phyloP scores from a whole-genome alignment of 139 green algal genomes.

The Bryopsis sp. region DNA sequence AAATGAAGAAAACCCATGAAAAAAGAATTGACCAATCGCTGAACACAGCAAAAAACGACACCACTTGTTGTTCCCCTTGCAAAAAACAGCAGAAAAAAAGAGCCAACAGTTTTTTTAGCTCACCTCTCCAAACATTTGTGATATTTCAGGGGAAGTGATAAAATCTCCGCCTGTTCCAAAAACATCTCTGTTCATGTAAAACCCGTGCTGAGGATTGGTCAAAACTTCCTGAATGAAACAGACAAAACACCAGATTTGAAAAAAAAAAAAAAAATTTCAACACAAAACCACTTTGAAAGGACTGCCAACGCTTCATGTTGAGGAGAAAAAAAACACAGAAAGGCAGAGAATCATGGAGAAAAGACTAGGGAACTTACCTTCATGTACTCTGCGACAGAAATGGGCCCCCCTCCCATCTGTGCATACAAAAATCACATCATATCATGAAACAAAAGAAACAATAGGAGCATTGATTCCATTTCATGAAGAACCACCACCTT shows the following conservation, averaged over 20 bases:
- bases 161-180: conserved; percentile 91
- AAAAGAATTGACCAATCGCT: no score
- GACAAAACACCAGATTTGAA: not conserved
- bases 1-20: not conserved
- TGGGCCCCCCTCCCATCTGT: conserved; percentile 85
- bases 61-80: not conserved
- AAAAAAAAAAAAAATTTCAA: not conserved
- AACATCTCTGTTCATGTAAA: conserved; percentile 76
- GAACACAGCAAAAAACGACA: not conserved
- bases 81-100: not conserved
- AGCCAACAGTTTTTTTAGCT: not conserved
- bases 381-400: conserved; percentile 90
- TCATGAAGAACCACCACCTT: no score
- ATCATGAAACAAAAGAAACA: no score
- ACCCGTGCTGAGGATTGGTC: conserved; percentile 69
- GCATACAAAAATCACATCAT: no score
- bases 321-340: not conserved
- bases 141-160: conserved; percentile 92
- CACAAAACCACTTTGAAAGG: conserved; percentile 24
- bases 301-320: not conserved
- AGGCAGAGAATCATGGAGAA: not conserved
- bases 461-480: no score
- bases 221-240: conserved; percentile 48
- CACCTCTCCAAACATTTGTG: conserved; percentile 94
- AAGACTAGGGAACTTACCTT: conserved; percentile 22